These are phyloP conservation scores for Euphrasia confusa DNA, from an alignment of 257 asterid species.

Conservation along the genomic window DNA sequence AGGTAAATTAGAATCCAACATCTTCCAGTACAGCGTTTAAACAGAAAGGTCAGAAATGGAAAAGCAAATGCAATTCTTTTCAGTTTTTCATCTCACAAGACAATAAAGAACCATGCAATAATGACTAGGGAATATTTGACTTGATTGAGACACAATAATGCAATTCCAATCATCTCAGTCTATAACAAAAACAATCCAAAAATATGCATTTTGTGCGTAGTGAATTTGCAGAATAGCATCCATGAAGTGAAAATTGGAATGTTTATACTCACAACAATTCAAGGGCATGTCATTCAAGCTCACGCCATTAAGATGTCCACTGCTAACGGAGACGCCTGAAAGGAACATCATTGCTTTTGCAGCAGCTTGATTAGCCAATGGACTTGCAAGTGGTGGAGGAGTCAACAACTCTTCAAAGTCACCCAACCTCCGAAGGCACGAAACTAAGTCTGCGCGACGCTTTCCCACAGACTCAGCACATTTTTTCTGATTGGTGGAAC, in stretches of 20 bases:
- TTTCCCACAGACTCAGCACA: slow-evolving; percentile 42
- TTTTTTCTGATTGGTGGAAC: slow-evolving; percentile 37
- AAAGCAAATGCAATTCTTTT: background rate
- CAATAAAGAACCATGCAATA: no score
- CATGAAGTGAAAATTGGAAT: background rate
- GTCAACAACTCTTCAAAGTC: slow-evolving; percentile 86
- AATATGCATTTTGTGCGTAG: no score
- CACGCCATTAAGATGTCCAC: slow-evolving; percentile 80
- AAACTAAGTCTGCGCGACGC: slow-evolving; percentile 68
- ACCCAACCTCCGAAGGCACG: slow-evolving; percentile 72
- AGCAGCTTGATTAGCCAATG: slow-evolving; percentile 95
- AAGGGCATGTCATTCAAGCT: slow-evolving; percentile 78
- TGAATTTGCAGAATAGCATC: no score
- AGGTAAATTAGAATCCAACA: background rate
- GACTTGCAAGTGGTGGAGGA: slow-evolving; percentile 69
- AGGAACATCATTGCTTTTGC: slow-evolving; percentile 88
- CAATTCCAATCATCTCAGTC: slow-evolving; percentile 9
- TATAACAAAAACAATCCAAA: no score
- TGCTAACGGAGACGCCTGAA: slow-evolving; percentile 69
- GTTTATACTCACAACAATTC: slow-evolving; percentile 65
- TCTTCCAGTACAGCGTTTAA: slow-evolving; percentile 1
- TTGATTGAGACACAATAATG: background rate
- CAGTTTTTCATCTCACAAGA: slow-evolving; percentile 15
- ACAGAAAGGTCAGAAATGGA: slow-evolving; percentile 14
- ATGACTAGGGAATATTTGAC: no score